Evolutionary conservation across 176 grass and related monocot genomes (phyloP).

Genomic region (Oryza glumipatula): DNA sequence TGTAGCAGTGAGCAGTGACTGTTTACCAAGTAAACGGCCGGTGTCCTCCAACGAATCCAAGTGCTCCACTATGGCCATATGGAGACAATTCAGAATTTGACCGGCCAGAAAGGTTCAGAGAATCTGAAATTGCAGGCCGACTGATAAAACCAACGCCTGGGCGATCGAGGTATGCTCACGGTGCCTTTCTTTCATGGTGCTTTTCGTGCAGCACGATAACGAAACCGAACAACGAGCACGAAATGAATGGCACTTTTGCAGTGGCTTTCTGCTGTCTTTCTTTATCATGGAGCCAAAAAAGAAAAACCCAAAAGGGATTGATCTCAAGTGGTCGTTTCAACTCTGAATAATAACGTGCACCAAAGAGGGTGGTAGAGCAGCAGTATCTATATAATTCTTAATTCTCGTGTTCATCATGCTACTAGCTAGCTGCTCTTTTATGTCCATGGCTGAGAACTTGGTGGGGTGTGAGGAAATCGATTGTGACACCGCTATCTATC

Average conservation of each 20-base stretch:
- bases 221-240: neutral
- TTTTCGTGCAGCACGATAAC: conserved; percentile 7
- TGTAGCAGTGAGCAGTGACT: neutral
- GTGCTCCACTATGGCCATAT: neutral
- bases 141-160: conserved; percentile 17
- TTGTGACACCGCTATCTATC: neutral
- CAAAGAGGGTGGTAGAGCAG: neutral
- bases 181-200: conserved; percentile 4
- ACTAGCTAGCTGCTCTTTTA: neutral
- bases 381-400: neutral
- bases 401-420: neutral
- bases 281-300: conserved; percentile 10
- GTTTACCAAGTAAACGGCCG: conserved; percentile 15
- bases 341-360: neutral
- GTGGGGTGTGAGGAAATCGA: neutral
- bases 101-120: conserved; percentile 40
- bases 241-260: neutral
- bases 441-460: neutral
- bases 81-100: neutral
- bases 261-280: neutral
- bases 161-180: neutral
- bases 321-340: conserved; percentile 24
- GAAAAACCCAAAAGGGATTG: neutral
- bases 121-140: conserved; percentile 45
- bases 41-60: conserved; percentile 28